A percentile compares a stretch with the other conserved stretches of the same genome.
Conservation (phyloP, 2,329 filamentous ascomycete species). For the Talaromyces verruculosus region DNA sequence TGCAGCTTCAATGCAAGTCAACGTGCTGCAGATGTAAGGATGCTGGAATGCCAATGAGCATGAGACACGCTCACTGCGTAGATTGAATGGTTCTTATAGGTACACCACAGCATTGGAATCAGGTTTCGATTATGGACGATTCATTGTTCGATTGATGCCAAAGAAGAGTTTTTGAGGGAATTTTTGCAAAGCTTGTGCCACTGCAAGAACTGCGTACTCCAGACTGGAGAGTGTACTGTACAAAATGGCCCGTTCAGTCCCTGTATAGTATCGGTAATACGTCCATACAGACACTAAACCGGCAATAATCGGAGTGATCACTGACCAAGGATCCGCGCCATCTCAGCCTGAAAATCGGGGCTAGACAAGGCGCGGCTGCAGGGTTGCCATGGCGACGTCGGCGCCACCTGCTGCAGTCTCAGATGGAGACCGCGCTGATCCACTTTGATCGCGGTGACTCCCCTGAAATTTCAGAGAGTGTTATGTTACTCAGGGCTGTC, state of each 20-base stretch:
- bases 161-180: background rate
- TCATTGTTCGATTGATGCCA: background rate
- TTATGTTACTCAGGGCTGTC: background rate
- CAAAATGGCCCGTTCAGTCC: background rate
- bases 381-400: slow-evolving; percentile 17
- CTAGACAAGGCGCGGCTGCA: slow-evolving; percentile 10
- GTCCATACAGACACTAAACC: background rate
- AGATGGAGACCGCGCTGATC: slow-evolving; percentile 3
- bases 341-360: slow-evolving; percentile 16
- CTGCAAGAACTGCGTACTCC: background rate
- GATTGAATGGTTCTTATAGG: background rate
- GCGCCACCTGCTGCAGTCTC: slow-evolving; percentile 10
- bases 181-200: background rate
- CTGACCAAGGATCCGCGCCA: slow-evolving; percentile 8
- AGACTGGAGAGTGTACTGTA: background rate
- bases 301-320: slow-evolving; percentile 16
- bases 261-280: background rate
- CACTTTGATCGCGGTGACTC: background rate
- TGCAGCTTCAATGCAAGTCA: background rate
- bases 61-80: slow-evolving; percentile 2
- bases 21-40: slow-evolving; percentile 3
- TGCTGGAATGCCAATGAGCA: slow-evolving; percentile 15
- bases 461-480: background rate
- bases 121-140: background rate
- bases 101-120: background rate